Evolutionary conservation across 345 rosid genomes (phyloP).

Genomic region (sweet orange (Citrus sinensis)): DVS_A1.0 CM039167.1:8777501-8778000

Average conservation of each 20-base stretch:
- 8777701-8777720: background rate
- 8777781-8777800: too few species aligned
- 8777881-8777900: background rate
- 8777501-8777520: background rate
- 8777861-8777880: background rate
- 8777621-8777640: background rate
- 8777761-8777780: background rate
- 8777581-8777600: conserved; percentile 17
- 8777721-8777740: background rate
- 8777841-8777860: background rate
- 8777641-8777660: background rate
- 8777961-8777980: conserved; percentile 2
- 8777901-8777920: background rate
- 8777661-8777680: conserved; percentile 2
- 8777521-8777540: background rate
- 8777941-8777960: background rate
- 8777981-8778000: background rate
- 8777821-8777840: background rate
- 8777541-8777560: background rate
- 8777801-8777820: background rate
- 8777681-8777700: conserved; percentile 14
- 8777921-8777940: background rate
- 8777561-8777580: background rate
- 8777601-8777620: conserved; percentile 1
- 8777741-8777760: background rate